phyloP scores from a whole-genome alignment of 2,329 filamentous ascomycete genomes.

The Arthrobotrys musiformis region DNA sequence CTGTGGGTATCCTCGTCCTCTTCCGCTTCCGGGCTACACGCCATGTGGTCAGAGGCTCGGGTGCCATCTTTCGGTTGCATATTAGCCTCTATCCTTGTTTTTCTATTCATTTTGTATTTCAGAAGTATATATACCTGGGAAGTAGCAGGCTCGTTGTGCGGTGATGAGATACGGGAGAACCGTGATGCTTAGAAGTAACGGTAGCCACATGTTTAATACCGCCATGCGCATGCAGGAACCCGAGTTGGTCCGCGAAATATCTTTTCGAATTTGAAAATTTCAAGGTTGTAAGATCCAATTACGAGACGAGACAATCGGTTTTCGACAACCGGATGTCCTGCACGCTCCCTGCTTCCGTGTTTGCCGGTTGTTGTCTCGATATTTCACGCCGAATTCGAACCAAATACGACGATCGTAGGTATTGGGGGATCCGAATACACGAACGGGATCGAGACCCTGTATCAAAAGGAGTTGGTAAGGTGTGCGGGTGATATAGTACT shows the following conservation, averaged over 20 bases:
- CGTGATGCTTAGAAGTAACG: background rate
- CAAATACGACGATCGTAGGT: background rate
- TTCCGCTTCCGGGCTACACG: conserved; percentile 8
- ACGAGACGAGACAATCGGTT: no score
- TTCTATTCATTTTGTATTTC: background rate
- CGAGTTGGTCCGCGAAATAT: no score
- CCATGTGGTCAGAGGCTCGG: background rate
- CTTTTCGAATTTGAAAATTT: background rate
- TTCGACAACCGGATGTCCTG: no score
- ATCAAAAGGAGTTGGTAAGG: no score
- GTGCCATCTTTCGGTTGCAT: conserved; percentile 7
- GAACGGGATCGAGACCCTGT: background rate
- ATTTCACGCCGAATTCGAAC: background rate
- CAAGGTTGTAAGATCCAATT: conserved; percentile 7
- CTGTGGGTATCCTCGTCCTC: background rate
- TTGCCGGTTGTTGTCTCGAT: background rate
- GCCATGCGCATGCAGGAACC: no score
- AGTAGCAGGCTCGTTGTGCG: conserved; percentile 34
- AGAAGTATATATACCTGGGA: conserved; percentile 19
- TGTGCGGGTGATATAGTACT: no score
- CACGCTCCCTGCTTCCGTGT: background rate
- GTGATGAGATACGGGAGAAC: background rate
- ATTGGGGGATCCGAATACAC: background rate
- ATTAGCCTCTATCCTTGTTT: background rate
- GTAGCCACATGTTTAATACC: background rate